Conservation (phyloP, 208 protist genomes). For the Crithidia acanthocephali region DNA sequence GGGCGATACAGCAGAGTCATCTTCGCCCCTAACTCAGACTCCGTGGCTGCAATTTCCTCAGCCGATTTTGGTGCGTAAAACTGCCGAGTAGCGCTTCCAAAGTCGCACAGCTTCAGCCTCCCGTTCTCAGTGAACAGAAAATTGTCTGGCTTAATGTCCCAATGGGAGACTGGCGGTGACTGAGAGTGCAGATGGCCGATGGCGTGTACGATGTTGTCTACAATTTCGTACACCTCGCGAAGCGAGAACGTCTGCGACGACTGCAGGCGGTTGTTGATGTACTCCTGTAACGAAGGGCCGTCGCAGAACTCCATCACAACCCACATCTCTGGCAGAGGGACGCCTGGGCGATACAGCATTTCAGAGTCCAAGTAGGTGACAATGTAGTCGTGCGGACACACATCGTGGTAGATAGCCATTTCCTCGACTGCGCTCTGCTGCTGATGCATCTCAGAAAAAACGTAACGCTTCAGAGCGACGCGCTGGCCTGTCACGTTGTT, state of each 20-base stretch:
- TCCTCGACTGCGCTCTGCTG: conserved; percentile 33
- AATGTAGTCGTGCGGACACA: conserved; percentile 40
- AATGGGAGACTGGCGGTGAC: conserved; percentile 91
- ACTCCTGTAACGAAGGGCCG: conserved; percentile 61
- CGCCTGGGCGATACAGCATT: conserved; percentile 28
- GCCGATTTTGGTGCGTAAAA: conserved; percentile 73
- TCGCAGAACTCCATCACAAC: conserved; percentile 77
- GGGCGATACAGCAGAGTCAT: conserved; percentile 93
- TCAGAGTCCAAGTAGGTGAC: conserved; percentile 45
- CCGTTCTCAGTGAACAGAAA: conserved; percentile 72
- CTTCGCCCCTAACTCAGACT: conserved; percentile 76
- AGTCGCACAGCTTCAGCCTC: conserved; percentile 95
- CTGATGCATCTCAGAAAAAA: conserved; percentile 36
- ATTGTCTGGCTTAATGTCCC: conserved; percentile 95
- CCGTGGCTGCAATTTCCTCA: conserved; percentile 60
- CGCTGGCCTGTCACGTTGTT: conserved; percentile 38
- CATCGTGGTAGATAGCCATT: conserved; percentile 39
- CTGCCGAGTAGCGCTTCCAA: conserved; percentile 80
- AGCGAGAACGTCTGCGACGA: conserved; percentile 45
- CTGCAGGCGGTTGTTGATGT: conserved; percentile 64
- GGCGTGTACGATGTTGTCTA: conserved; percentile 52
- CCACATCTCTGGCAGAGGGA: conserved; percentile 67
- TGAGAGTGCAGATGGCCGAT: conserved; percentile 71
- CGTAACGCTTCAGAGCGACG: conserved; percentile 53
- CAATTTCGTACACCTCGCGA: conserved; percentile 65